A percentile compares a stretch with the other conserved stretches of the same genome.
phyloP scores from a whole-genome alignment of 495 filamentous ascomycete genomes.

The Acidomyces sp. region DNA sequence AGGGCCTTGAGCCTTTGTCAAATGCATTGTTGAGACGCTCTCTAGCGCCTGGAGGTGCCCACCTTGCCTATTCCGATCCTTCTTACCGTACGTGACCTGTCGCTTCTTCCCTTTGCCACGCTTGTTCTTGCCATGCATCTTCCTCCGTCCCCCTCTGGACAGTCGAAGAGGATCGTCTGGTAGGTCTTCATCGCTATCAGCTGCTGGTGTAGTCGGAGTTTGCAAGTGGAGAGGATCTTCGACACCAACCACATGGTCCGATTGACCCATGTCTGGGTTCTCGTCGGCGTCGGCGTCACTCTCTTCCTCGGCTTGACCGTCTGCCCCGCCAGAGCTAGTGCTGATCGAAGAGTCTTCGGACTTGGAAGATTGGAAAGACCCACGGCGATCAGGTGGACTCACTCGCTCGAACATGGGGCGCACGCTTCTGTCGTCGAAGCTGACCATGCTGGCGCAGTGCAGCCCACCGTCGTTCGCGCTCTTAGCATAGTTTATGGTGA shows the following conservation, averaged over 20 bases:
- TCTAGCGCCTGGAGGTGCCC: not conserved
- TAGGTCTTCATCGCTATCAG: conserved; percentile 9
- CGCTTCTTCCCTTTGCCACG: not conserved
- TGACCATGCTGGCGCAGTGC: conserved; percentile 13
- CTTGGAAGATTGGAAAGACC: conserved; percentile 22
- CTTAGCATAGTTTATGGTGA: conserved; percentile 50
- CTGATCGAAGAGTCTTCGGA: conserved; percentile 14
- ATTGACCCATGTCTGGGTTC: conserved; percentile 11
- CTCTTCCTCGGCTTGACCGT: conserved; percentile 8
- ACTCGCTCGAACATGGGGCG: conserved; percentile 13
- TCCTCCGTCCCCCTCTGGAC: conserved; percentile 11
- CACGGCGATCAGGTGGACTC: conserved; percentile 48
- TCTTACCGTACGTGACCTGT: conserved; percentile 23
- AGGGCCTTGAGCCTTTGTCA: conserved; percentile 12
- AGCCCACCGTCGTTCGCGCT: conserved; percentile 36
- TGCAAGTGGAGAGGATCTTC: conserved; percentile 5
- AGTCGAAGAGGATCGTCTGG: conserved; percentile 6
- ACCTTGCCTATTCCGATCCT: conserved; percentile 16
- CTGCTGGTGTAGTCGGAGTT: conserved; percentile 3
- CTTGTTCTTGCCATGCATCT: conserved; percentile 9
- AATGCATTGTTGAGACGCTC: conserved; percentile 4
- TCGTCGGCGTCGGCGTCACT: conserved; percentile 12
- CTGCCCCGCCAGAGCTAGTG: conserved; percentile 4
- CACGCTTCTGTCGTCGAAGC: conserved; percentile 5
- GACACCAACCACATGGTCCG: conserved; percentile 10